A percentile compares a stretch with the other conserved stretches of the same genome.
These are phyloP conservation scores for Scheffersomyces ergatensis DNA, from an alignment of 805 yeast species.

Conservation along the genomic window DNA sequence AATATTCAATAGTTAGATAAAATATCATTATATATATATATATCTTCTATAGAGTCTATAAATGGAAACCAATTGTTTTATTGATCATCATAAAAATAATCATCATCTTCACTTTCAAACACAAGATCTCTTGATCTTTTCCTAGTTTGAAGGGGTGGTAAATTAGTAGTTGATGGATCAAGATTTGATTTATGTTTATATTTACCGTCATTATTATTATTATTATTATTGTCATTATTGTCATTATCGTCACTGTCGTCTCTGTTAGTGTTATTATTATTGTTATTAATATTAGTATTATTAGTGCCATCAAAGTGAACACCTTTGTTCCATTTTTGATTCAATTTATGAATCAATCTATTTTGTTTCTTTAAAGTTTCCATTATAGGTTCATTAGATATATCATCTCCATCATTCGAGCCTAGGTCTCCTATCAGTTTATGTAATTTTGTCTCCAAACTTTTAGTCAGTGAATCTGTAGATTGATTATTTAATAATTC, in stretches of 20 bases:
- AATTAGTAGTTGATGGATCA: not conserved
- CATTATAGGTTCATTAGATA: slow-evolving; percentile 6
- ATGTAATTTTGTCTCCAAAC: not conserved
- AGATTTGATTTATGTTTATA: not conserved
- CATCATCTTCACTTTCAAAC: slow-evolving; percentile 9
- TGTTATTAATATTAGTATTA: not conserved
- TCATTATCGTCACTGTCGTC: not conserved
- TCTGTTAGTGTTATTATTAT: no score
- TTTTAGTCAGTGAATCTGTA: not conserved
- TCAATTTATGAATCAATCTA: slow-evolving; percentile 30
- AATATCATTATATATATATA: slow-evolving; percentile 1
- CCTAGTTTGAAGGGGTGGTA: not conserved
- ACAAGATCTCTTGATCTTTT: slow-evolving; percentile 15
- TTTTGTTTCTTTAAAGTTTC: slow-evolving; percentile 27
- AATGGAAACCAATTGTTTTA: not conserved
- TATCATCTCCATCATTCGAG: not conserved
- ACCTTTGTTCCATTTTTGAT: slow-evolving; percentile 40
- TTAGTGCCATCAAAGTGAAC: slow-evolving; percentile 1
- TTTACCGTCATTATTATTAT: no score
- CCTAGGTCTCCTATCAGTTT: not conserved
- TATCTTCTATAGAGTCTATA: not conserved
- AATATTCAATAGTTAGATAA: not conserved
- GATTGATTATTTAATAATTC: slow-evolving; percentile 20
- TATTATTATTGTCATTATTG: slow-evolving; percentile 1
- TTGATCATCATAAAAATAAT: slow-evolving; percentile 4